Base-by-base conservation (phyloP, 2,329 filamentous ascomycete genomes). In the Diaporthe ilicicola region DNA sequence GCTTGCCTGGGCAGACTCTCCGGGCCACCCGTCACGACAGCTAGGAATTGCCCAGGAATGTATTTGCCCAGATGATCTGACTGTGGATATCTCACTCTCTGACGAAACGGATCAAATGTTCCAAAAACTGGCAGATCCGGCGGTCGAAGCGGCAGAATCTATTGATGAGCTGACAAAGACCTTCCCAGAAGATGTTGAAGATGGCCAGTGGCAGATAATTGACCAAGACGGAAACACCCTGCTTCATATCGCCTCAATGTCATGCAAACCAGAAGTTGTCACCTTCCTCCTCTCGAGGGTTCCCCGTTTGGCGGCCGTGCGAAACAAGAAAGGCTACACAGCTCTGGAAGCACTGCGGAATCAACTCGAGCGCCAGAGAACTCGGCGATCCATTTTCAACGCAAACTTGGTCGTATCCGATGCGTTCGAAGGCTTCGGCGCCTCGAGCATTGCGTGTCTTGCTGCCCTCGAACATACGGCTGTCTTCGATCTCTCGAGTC, bases 1-100 rank as follows among this genome's bases (percentile, higher is more conserved):
- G 72, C 79, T 80, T 48, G 78, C 77, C 44, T 74, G 78, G 53
- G 73, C 78, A 50, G 67, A 72, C 19, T 69, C 54, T 37, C 29
- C 29, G 48, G 55, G 24, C 29, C 59, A 62, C n/a, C 59, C 59
- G 19, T 62, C 59, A 48, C 59, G 59, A 62, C 59, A 62, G 27
- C 27, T 62, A 48, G 59, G 9, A 3, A 48, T 48, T 34, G 12
- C 42, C 19, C 12, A 62, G 7, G 59, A 62, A 19, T 62, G 24
- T 17, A 9, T 7, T n/a, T 1, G 7, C 27, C 27, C 24, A 32
- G 27, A 32, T 15, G 39, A 46, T 34, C n/a, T 1, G 24, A 17
- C 1, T 24, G 42, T 19, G 27, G n/a, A 24, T 48, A 12, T 6
- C 39, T 10, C 27, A 32, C 39, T 62, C 59, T 6, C 29, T 19